Evolutionary conservation across 768 basidiomycete species (phyloP).

Genomic region (Dacryopinax spathularia): DNA sequence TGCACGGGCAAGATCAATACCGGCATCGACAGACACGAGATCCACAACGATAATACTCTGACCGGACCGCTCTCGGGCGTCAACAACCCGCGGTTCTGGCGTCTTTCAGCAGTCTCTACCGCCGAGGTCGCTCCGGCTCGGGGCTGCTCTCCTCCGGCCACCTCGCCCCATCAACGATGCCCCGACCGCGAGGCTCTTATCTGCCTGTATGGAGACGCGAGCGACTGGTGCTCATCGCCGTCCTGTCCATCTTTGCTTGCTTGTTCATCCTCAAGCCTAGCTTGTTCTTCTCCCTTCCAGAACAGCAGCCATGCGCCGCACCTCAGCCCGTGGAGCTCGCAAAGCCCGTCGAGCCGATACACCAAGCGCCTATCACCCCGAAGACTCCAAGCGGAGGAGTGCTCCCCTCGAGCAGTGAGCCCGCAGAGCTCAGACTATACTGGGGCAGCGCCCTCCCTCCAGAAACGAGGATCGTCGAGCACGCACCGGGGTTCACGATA

Average conservation of each 20-base stretch:
- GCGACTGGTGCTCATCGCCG: neutral
- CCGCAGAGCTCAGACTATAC: constrained; percentile 18
- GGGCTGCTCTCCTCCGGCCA: neutral
- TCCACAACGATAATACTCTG: too few relatives aligned
- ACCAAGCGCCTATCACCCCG: constrained; percentile 17
- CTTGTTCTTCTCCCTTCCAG: neutral
- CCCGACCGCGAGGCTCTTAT: neutral
- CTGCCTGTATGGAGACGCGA: neutral
- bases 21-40: too few relatives aligned
- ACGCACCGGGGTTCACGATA: constrained; percentile 64
- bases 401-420: constrained; percentile 42
- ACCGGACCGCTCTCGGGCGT: too few relatives aligned
- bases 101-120: too few relatives aligned
- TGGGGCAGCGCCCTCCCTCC: constrained; percentile 46
- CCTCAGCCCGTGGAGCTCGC: constrained; percentile 9
- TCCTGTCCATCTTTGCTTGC: neutral
- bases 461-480: constrained; percentile 40
- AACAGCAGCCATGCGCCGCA: neutral
- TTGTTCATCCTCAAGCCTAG: neutral
- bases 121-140: neutral
- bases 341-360: constrained; percentile 22
- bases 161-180: neutral
- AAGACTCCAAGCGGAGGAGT: constrained; percentile 13
- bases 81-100: too few relatives aligned
- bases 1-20: too few relatives aligned